Evolutionary conservation across 441 rosid genomes (phyloP).

Genomic region (Daphne laureola): DNA sequence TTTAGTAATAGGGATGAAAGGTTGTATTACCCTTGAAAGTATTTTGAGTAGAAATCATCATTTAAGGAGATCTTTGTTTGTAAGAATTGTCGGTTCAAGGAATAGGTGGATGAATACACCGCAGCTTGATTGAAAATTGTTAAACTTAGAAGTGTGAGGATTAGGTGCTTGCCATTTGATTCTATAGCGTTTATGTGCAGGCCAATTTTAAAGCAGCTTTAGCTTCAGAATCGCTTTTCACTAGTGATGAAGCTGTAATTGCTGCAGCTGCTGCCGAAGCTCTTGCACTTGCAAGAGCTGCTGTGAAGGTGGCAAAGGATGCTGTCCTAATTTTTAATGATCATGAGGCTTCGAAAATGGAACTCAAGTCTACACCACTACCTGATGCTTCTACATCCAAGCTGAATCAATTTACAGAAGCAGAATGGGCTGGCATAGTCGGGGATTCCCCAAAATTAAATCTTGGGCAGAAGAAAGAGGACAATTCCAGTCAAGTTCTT

Average conservation of each 20-base stretch:
- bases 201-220: slow-evolving; percentile 45
- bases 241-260: slow-evolving; percentile 74
- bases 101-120: too few species aligned
- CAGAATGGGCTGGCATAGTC: slow-evolving; percentile 46
- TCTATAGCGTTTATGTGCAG: slow-evolving; percentile 30
- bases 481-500: slow-evolving; percentile 15
- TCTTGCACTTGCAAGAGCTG: slow-evolving; percentile 86
- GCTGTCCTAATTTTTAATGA: slow-evolving; percentile 44
- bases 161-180: slow-evolving; percentile 2
- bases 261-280: slow-evolving; percentile 93
- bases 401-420: slow-evolving; percentile 44
- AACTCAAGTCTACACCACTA: slow-evolving; percentile 23
- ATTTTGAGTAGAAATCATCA: too few species aligned
- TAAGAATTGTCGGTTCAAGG: too few species aligned
- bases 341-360: slow-evolving; percentile 21
- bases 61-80: too few species aligned
- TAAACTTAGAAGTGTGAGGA: too few species aligned
- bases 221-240: slow-evolving; percentile 57
- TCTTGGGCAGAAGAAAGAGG: slow-evolving; percentile 17
- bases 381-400: slow-evolving; percentile 31
- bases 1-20: too few species aligned
- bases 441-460: slow-evolving; percentile 39
- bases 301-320: slow-evolving; percentile 79
- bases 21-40: too few species aligned
- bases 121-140: too few species aligned